Evolutionary conservation across 2,329 filamentous ascomycete species (phyloP).

Genomic region (Chrysosporium keratinophilum): DNA sequence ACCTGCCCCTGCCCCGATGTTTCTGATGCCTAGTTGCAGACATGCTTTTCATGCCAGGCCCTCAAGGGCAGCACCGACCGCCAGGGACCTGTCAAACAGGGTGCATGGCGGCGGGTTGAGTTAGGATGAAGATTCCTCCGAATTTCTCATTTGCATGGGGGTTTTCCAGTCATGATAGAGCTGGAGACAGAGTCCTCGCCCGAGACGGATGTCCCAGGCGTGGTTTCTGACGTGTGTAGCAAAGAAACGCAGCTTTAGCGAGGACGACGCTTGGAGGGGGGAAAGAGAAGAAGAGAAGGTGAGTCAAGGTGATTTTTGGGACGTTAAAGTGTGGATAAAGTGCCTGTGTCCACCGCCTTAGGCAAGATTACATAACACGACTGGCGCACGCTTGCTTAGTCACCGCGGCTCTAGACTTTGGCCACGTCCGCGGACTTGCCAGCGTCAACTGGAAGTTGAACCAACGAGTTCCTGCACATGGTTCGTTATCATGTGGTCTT

Average conservation of each 20-base stretch:
- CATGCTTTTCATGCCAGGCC: constrained; percentile 68
- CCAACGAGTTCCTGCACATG: too few relatives aligned
- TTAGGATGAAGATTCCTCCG: constrained; percentile 78
- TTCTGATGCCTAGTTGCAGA: constrained; percentile 87
- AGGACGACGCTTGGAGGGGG: constrained; percentile 61
- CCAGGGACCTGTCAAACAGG: background rate
- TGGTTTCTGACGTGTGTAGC: constrained; percentile 60
- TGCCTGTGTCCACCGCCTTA: constrained; percentile 1
- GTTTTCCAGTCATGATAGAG: constrained; percentile 12
- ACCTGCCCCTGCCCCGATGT: constrained; percentile 54
- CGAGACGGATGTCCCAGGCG: background rate
- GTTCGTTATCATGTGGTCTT: too few relatives aligned
- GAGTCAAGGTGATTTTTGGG: constrained; percentile 10
- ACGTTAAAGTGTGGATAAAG: constrained; percentile 7
- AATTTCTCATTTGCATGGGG: constrained; percentile 84
- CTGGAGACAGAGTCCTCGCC: constrained; percentile 11
- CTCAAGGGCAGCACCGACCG: constrained; percentile 60
- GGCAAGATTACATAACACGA: background rate
- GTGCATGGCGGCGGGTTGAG: constrained; percentile 23
- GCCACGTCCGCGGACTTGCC: too few relatives aligned
- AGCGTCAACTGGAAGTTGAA: too few relatives aligned
- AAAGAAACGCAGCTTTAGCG: constrained; percentile 93
- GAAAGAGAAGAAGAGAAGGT: constrained; percentile 22
- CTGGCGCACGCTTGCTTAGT: background rate
- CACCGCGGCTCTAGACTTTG: too few relatives aligned